phyloP scores from a whole-genome alignment of 2,329 filamentous ascomycete genomes.

The Escovopsis sp. region DNA sequence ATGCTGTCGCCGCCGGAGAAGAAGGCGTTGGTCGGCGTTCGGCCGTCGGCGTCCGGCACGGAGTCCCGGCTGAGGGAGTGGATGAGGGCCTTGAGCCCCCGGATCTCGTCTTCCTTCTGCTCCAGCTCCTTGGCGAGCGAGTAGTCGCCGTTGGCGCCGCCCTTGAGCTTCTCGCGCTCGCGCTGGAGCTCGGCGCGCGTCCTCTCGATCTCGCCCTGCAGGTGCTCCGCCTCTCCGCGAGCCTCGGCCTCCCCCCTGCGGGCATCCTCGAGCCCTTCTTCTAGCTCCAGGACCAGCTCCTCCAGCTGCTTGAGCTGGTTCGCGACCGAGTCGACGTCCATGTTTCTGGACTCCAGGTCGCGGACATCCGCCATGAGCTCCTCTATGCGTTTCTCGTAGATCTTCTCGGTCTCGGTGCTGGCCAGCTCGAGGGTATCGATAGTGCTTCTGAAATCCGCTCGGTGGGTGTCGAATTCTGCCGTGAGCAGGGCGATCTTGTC shows the following conservation, averaged over 20 bases:
- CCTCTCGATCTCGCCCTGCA: conserved; percentile 86
- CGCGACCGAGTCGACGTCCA: conserved; percentile 86
- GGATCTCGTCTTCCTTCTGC: conserved; percentile 93
- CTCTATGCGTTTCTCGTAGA: conserved; percentile 88
- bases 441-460: conserved; percentile 90
- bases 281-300: conserved; percentile 88
- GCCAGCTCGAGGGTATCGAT: conserved; percentile 94
- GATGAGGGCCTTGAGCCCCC: conserved; percentile 93
- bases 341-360: conserved; percentile 65
- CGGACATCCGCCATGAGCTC: conserved; percentile 71
- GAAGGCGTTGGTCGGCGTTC: conserved; percentile 20
- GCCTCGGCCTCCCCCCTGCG: conserved; percentile 89
- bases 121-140: conserved; percentile 61
- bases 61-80: conserved; percentile 79
- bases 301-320: conserved; percentile 88
- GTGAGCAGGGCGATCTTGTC: conserved; percentile 91
- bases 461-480: conserved; percentile 84
- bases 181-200: conserved; percentile 76
- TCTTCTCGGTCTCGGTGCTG: conserved; percentile 84
- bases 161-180: conserved; percentile 66
- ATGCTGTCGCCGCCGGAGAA: conserved; percentile 14
- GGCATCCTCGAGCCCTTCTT: conserved; percentile 92
- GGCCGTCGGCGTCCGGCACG: conserved; percentile 27
- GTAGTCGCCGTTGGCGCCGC: conserved; percentile 26
- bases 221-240: conserved; percentile 86